Conservation (phyloP, 306 rosid genomes). For the Casuarina cunninghamiana region DNA sequence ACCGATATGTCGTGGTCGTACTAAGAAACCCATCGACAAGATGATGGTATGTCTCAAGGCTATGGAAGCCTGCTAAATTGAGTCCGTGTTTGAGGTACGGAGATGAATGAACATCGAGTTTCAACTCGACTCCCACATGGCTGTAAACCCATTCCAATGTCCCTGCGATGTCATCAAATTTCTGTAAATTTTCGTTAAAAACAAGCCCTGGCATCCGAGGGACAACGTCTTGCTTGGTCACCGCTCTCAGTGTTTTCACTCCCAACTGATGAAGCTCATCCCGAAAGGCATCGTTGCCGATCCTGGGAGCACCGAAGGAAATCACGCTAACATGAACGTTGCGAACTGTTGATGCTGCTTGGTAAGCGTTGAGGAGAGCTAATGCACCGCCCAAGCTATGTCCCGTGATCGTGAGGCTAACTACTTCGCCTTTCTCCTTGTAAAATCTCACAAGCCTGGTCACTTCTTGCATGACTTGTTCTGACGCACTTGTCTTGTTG, state of each 20-base stretch:
- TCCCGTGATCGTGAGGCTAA: conserved; percentile 67
- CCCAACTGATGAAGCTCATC: conserved; percentile 53
- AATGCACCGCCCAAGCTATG: conserved; percentile 80
- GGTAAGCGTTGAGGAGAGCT: conserved; percentile 61
- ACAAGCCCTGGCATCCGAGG: conserved; percentile 58
- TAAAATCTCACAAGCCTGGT: conserved; percentile 33
- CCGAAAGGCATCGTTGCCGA: conserved; percentile 60
- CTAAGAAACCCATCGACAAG: conserved; percentile 59
- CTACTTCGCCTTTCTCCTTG: conserved; percentile 45
- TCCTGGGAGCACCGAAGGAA: conserved; percentile 76
- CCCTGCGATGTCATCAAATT: conserved; percentile 42
- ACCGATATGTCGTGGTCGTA: conserved; percentile 30
- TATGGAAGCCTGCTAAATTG: conserved; percentile 52
- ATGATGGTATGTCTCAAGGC: conserved; percentile 68
- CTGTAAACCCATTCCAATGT: conserved; percentile 57
- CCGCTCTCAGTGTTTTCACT: conserved; percentile 46
- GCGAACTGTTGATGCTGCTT: conserved; percentile 39
- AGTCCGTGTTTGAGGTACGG: conserved; percentile 52
- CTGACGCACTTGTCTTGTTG: conserved; percentile 67
- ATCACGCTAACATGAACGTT: conserved; percentile 47
- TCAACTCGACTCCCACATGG: conserved; percentile 55
- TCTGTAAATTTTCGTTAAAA: conserved; percentile 46
- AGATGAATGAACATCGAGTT: conserved; percentile 50
- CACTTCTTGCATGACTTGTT: conserved; percentile 59
- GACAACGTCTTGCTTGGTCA: conserved; percentile 55